A percentile compares a stretch with the other conserved stretches of the same genome.
phyloP scores from a whole-genome alignment of 2,329 filamentous ascomycete species.

The Dactylellina haptotyla region DNA sequence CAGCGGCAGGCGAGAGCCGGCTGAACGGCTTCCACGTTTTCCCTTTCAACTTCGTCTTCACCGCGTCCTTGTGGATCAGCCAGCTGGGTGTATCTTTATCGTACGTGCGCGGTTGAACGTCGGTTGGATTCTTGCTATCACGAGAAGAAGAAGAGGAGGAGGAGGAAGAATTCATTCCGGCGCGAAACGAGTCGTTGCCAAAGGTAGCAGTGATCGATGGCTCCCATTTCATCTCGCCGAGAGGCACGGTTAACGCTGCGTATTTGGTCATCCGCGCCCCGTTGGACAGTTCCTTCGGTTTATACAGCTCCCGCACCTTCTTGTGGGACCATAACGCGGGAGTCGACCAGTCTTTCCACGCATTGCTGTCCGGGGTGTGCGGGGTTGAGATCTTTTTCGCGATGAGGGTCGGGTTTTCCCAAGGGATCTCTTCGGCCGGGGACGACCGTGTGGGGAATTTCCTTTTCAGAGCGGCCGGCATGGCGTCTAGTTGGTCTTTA shows the following conservation, averaged over 20 bases:
- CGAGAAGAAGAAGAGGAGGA: too few relatives aligned
- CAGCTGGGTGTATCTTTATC: slow-evolving; percentile 21
- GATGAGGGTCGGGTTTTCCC: slow-evolving; percentile 15
- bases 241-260: neutral
- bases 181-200: neutral
- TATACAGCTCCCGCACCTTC: slow-evolving; percentile 4
- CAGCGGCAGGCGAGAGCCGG: slow-evolving; percentile 86
- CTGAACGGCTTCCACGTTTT: slow-evolving; percentile 83
- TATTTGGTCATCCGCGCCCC: slow-evolving; percentile 7
- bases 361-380: slow-evolving; percentile 29
- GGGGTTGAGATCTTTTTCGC: slow-evolving; percentile 13
- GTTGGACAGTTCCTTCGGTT: neutral
- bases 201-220: neutral
- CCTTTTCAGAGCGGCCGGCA: neutral
- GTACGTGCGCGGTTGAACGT: neutral
- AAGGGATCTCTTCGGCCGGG: slow-evolving; percentile 13
- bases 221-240: slow-evolving; percentile 7
- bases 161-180: too few relatives aligned
- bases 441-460: slow-evolving; percentile 24
- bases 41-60: slow-evolving; percentile 78
- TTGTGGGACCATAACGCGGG: slow-evolving; percentile 28
- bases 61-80: slow-evolving; percentile 21
- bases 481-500: neutral
- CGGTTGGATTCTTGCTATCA: too few relatives aligned
- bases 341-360: slow-evolving; percentile 38